Base-by-base conservation (phyloP, 2,329 filamentous ascomycete species). In the Claviceps fusiformis region DNA sequence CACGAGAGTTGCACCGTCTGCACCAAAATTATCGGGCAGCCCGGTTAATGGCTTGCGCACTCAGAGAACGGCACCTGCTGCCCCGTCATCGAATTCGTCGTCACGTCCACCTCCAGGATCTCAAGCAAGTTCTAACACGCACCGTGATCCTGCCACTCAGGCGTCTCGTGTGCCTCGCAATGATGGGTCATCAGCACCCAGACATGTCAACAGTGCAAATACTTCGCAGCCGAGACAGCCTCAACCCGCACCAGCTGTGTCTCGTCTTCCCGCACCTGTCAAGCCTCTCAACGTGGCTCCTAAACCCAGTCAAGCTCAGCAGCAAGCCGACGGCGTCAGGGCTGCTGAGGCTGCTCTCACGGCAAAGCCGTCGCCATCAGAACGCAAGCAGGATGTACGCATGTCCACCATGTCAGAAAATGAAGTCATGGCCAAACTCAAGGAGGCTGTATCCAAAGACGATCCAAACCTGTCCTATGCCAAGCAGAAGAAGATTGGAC, bases 401-500 rank as follows among this genome's bases (percentile, higher is more conserved):
- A 96, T 98, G 90, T 97, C 92, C 43, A 95, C 88, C 63, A 97
- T 98, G 93, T 88, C 89, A 10, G 93, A 98, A 72, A 86, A 80
- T 60, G 92, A 98, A 70, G 93, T 98, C 56, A 98, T 98, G 93
- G 86, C 89, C 61, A 93, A 90, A 67, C 79, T 98, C 54, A 87
- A 91, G 67, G 89, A 95, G 61, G 92, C 93, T 8, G 93, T 98
- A 1, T 96, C 91, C 59, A 95, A 95, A 69, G 90, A 95, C 58
- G 91, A 95, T 66, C 93, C 93, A 54, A 87, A 95, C 64, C 77
- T 95, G 61, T 95, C 91, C 29, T 98, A 98, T 75, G 92, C 91
- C 65, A 98, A 98, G 76, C 93, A 97, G 73, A 96, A 96, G 80
- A 98, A 98, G 79, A 97, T 98, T 70, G 93, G 93, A 24, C 93